Percentiles rank a stretch among this genome's conserved stretches.
Evolutionary conservation across 176 grass and related monocot genomes (phyloP).

Genomic region (Oryza glaberrima): DNA sequence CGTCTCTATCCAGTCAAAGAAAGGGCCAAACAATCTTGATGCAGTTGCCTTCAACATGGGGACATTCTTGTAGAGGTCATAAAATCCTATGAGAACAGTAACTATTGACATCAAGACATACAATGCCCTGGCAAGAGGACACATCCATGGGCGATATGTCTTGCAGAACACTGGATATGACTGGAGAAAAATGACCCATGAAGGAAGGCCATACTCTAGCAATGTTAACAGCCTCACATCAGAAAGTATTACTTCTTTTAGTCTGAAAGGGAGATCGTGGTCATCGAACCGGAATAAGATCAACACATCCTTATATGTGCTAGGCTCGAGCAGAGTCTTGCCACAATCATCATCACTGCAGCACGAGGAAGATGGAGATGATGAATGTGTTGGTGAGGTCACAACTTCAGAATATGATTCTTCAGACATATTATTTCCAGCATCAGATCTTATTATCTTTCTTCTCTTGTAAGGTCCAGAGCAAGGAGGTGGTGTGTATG

Average conservation of each 20-base stretch:
- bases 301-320: conserved; percentile 75
- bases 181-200: conserved; percentile 96
- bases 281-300: conserved; percentile 90
- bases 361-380: conserved; percentile 51
- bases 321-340: conserved; percentile 50
- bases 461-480: conserved; percentile 90
- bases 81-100: conserved; percentile 97
- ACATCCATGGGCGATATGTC: conserved; percentile 99
- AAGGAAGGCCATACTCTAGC: conserved; percentile 93
- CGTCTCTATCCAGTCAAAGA: conserved; percentile 98
- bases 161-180: conserved; percentile 98
- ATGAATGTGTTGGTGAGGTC: conserved; percentile 65
- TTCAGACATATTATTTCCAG: conserved; percentile 44
- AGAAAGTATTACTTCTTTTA: conserved; percentile 80
- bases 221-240: conserved; percentile 86
- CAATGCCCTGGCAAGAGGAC: conserved; percentile 78
- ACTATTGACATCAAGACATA: conserved; percentile 89
- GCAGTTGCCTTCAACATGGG: conserved; percentile 91
- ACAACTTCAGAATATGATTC: conserved; percentile 75
- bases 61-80: conserved; percentile 99
- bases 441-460: conserved; percentile 66
- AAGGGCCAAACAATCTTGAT: conserved; percentile 91
- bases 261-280: conserved; percentile 80
- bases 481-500: conserved; percentile 63
- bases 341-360: conserved; percentile 55